Base-by-base conservation (phyloP, 192 early-diverging fungal species). In the Blastocladiella britannica region DNA sequence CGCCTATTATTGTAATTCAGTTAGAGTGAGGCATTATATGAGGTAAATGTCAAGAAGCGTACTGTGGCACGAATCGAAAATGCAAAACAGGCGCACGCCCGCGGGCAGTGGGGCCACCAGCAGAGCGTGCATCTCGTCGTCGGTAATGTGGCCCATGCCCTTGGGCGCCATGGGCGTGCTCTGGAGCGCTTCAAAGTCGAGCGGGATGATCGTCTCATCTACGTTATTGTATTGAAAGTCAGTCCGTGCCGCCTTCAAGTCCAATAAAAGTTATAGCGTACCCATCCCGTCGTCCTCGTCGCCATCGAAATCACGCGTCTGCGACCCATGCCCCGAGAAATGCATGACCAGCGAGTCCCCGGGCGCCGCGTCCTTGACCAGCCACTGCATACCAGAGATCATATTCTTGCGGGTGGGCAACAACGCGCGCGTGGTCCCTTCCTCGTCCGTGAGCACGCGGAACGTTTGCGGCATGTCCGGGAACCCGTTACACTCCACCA, bases 261-360 rank as follows among this genome's bases (percentile, higher is more conserved):
- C n/a, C n/a, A n/a, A n/a, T n/a, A n/a, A n/a, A n/a, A n/a, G n/a
- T n/a, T 4, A 47, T 4, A 47, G 7, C 37, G 37, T 4, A 47
- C 37, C 86, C 57, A 63, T 74, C 20, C 80, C 82, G 64, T 86
- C 84, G 52, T 84, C 78, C 57, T 88, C 86, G 67, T 88, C 83
- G 31, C 83, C 83, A 28, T 74, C 62, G 8, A 55, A 47, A 69
- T 82, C 80, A 26, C 54, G 55, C 4, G 70, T 69, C 37, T 77
- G 77, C 27, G 72, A 77, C 37, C 86, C 86, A 60, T 89, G 86
- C 52, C 86, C 86, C 63, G 80, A 82, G 65, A 70, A 88, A 65
- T 88, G 86, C 63, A 86, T 80, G 64, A 88, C 86, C 69, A 84
- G 83, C 26, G 73, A 76, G 64, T 89, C 86, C 66, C 84, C 81